These are phyloP conservation scores for Colletotrichum acutatum DNA, from an alignment of 2,329 filamentous ascomycete genomes.

Conservation along the genomic window DNA sequence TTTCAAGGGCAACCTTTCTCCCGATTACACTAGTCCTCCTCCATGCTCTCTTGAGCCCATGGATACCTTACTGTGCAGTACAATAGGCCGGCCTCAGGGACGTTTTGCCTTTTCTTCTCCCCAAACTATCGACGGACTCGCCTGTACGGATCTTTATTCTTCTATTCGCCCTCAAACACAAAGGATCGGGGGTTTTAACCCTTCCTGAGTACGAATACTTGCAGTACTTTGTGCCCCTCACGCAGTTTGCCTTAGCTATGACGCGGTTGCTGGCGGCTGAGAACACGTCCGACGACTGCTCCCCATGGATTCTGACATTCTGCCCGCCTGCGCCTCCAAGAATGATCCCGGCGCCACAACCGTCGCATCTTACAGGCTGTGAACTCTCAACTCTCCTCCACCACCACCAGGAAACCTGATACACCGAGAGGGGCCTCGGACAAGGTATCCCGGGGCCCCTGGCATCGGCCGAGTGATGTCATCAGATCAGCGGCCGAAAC, in stretches of 20 bases:
- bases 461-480: conserved; percentile 34
- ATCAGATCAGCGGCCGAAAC: conserved; percentile 26
- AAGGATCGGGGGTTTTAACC: background rate
- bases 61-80: background rate
- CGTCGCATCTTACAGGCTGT: conserved; percentile 18
- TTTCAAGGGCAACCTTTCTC: background rate
- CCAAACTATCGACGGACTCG: background rate
- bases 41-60: background rate
- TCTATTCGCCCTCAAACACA: background rate
- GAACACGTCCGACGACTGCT: background rate
- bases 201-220: background rate
- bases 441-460: conserved; percentile 22
- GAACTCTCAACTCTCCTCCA: conserved; percentile 3
- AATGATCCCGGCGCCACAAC: conserved; percentile 19
- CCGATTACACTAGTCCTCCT: background rate
- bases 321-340: conserved; percentile 4
- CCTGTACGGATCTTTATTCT: background rate
- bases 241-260: background rate
- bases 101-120: too few relatives aligned
- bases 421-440: conserved; percentile 13
- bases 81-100: background rate
- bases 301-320: background rate
- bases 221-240: too few relatives aligned
- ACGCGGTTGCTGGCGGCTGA: background rate
- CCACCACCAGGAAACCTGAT: conserved; percentile 16